phyloP scores from a whole-genome alignment of 1,284 basidiomycete genomes.

The Ustilago curta region DNA sequence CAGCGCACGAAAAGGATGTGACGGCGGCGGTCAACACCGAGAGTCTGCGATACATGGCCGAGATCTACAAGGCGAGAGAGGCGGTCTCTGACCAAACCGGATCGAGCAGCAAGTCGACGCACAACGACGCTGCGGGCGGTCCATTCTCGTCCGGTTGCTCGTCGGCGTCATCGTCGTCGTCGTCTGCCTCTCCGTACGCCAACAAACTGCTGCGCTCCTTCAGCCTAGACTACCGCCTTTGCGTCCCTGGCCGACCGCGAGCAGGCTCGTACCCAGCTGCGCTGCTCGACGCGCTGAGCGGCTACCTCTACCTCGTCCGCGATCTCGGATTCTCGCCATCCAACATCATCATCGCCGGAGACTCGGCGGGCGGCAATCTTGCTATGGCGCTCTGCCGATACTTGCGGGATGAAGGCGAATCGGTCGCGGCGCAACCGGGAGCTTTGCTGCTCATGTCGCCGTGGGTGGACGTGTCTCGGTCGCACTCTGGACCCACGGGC shows the following conservation, averaged over 20 bases:
- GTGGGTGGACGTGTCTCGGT: conserved; percentile 66
- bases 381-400: conserved; percentile 73
- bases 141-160: not conserved
- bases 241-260: conserved; percentile 50
- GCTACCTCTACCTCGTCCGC: conserved; percentile 62
- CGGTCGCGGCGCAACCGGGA: conserved; percentile 43
- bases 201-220: conserved; percentile 57
- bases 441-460: conserved; percentile 62
- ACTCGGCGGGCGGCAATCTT: conserved; percentile 80
- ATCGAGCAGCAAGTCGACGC: not conserved
- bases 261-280: conserved; percentile 63
- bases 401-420: conserved; percentile 62
- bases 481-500: conserved; percentile 59
- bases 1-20: conserved; percentile 59
- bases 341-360: conserved; percentile 77
- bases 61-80: conserved; percentile 41
- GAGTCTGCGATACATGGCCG: conserved; percentile 48
- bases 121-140: not conserved
- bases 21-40: conserved; percentile 59
- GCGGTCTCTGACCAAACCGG: not conserved
- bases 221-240: conserved; percentile 63
- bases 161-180: conserved; percentile 17
- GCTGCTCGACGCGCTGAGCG: conserved; percentile 60
- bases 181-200: conserved; percentile 7
- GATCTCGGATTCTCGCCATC: conserved; percentile 63